Base-by-base conservation (phyloP, 257 asterid species). In the Przewalskia tangutica region DNA sequence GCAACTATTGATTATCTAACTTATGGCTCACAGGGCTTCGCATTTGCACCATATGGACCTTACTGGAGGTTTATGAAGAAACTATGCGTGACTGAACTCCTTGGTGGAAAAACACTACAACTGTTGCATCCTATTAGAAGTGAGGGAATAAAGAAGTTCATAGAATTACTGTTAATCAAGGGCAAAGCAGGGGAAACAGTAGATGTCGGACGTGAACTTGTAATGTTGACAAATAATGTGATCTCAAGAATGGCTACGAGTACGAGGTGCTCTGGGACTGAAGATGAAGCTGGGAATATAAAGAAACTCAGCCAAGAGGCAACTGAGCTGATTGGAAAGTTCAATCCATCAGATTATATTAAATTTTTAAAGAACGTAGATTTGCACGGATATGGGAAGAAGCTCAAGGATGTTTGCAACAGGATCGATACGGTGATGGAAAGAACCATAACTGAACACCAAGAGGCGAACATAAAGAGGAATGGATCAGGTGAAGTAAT, bases 1-100 rank as follows among this genome's bases (percentile, higher is more conserved):
- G 77, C 70, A 3, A 13, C 16, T 17, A 83, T 81, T 16, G 92
- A 90, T 77, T 88, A 85, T 89, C 56, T 91, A 6, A 84, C 93
- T 16, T 91, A 93, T 32, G 97, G 92, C 32, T 51, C 55, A 51
- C 89, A 90, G 36, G 96, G 87, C 81, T 93, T 93, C 87, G 84
- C 97, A 0, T 91, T 90, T 73, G 95, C 97, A 0, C 93, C 93
- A 3, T 93, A 90, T 51, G 94, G 97, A 7, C 83, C 89, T 0
- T 89, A 86, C 64, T 92, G 97, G 94, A 92, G 89, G 85, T 92
- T 89, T 88, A 92, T 90, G 89, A 93, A 93, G 84, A 93, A 91
- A 36, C 81, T 93, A 16, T 93, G 96, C 86, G 88, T 91, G 92
- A 86, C 94, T 38, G 92, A 89, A 67, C 95, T 91, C 50, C 93